Conservation (phyloP, 257 asterid genomes). For the Avicennia marina region DNA sequence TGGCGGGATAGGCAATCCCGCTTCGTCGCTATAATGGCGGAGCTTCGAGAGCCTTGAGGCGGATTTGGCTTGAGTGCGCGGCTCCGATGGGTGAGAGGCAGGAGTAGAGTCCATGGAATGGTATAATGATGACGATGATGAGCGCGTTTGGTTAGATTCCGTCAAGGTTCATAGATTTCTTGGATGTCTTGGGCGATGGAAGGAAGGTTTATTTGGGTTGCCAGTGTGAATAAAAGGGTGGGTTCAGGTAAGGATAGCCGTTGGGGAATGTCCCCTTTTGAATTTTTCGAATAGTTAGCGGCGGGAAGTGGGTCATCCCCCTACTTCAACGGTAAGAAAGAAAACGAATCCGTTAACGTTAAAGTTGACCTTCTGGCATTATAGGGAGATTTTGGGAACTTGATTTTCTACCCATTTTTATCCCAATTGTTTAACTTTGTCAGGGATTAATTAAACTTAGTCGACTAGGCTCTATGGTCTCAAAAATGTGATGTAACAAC, state of each 20-base stretch:
- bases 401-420: too few relatives aligned
- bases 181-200: background rate
- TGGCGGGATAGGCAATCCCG: conserved; percentile 39
- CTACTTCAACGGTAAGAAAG: conserved; percentile 40
- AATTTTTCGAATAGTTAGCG: conserved; percentile 21
- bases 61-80: conserved; percentile 56
- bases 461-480: too few relatives aligned
- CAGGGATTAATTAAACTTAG: too few relatives aligned
- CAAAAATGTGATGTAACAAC: too few relatives aligned
- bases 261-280: conserved; percentile 26
- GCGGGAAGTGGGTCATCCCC: conserved; percentile 23
- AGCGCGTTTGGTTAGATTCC: background rate
- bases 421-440: too few relatives aligned
- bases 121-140: background rate
- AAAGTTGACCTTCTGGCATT: conserved; percentile 1
- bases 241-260: conserved; percentile 50
- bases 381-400: too few relatives aligned
- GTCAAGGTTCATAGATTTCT: background rate
- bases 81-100: conserved; percentile 42
- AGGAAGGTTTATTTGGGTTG: background rate
- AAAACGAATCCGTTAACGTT: conserved; percentile 1
- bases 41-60: conserved; percentile 60
- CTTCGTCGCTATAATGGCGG: conserved; percentile 46
- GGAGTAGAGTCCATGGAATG: conserved; percentile 60
- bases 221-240: background rate